Evolutionary conservation across 306 rosid species (phyloP), one percentile per base, ranked within the genome.

Genomic region (Castanopsis chinensis): DNA sequence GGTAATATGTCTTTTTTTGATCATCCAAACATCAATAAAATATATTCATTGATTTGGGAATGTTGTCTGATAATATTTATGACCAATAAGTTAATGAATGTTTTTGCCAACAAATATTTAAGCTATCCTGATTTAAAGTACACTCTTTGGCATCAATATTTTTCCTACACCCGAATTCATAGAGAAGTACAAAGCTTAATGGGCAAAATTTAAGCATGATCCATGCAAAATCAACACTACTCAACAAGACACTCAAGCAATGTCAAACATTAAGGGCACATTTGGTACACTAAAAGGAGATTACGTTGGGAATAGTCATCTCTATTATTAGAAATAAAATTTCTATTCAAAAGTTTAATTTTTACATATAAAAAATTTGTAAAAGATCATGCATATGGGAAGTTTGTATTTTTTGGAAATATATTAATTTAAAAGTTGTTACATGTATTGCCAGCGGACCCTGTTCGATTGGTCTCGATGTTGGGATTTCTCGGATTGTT

Each of bases 201-300:
- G 91, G 73, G 90, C 77, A 56, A 85, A 88, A 77, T 90, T 86
- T 41, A 97, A 97, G 67, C 91, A 91, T 72, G 94, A 93, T 72
- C 86, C 96, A 35, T 90, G 86, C 86, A 80, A 85, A 78, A 92
- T 95, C 79, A 92, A 91, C 86, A 92, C 91, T 73, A 90, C 99
- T 17, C 99, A 97, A 5, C 96, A 95, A 76, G 99, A 95, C 70
- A 92, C 97, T 72, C 88, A 92, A 79, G 95, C 71, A 28, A 91
- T 90, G 91, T 84, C 99, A 6, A 84, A 90, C 51, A 41, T 41
- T 41, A 41, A 8, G 45, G 45, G 45, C 8, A 41, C 12, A 41
- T 41, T 41, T 41, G 11, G 12, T 41, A 41, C 11, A 41, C 45
- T 2, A 41, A 41, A 41, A 41, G 45, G 45, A 41, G 45, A 2